Conservation (phyloP, 2,329 filamentous ascomycete species). For the Epicoccum sorghinum region DNA sequence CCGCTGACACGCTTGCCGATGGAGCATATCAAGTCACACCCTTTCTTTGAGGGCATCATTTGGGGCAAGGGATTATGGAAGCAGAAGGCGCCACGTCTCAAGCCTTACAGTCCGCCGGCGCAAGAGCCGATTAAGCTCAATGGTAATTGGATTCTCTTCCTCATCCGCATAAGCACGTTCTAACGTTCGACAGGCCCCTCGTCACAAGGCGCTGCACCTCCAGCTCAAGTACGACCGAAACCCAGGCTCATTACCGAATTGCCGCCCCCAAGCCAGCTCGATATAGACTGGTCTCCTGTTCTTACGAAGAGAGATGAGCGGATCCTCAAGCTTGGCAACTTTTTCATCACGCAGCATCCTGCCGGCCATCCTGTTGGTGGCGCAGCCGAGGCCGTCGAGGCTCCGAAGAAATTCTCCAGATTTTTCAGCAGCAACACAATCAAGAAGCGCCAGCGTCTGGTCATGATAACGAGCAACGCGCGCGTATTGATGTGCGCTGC, state of each 20-base stretch:
- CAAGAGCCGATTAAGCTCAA: conserved; percentile 67
- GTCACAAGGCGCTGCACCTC: conserved; percentile 29
- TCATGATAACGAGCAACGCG: conserved; percentile 92
- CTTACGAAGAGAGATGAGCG: conserved; percentile 89
- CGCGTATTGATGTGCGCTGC: conserved; percentile 88
- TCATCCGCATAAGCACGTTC: conserved; percentile 14
- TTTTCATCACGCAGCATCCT: conserved; percentile 81
- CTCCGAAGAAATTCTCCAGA: conserved; percentile 82
- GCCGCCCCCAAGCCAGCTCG: conserved; percentile 92
- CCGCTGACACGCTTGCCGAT: conserved; percentile 83
- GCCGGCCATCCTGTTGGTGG: conserved; percentile 75
- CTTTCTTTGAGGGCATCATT: conserved; percentile 86
- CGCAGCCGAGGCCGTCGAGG: conserved; percentile 69
- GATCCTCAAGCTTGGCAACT: conserved; percentile 90
- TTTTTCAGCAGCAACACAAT: conserved; percentile 92
- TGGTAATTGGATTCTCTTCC: conserved; percentile 40
- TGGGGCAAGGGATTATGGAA: conserved; percentile 90
- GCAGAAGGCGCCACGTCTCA: conserved; percentile 83
- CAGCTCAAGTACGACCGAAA: conserved; percentile 60
- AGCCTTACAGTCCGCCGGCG: conserved; percentile 78
- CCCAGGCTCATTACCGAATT: conserved; percentile 86
- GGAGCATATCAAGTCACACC: conserved; percentile 95
- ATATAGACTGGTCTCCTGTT: conserved; percentile 98
- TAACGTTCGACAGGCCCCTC: conserved; percentile 36
- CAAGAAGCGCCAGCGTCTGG: conserved; percentile 90